phyloP scores from a whole-genome alignment of 208 protist species.

The Trichomonas vaginalis region DNA sequence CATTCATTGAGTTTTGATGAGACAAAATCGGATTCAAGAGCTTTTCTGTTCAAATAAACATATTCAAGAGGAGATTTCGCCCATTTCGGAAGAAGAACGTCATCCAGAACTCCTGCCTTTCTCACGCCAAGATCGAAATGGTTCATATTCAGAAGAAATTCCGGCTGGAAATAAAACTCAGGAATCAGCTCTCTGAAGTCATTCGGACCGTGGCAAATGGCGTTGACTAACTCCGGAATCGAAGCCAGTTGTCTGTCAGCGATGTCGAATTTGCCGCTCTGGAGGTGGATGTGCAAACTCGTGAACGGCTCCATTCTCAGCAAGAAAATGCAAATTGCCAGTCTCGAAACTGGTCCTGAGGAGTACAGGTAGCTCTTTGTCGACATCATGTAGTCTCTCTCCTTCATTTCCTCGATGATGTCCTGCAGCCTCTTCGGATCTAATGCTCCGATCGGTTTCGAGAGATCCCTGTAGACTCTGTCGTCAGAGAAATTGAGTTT shows the following conservation, averaged over 20 bases:
- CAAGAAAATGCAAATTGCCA: conserved; percentile 21
- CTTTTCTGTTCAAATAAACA: conserved; percentile 38
- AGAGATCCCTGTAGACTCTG: background rate
- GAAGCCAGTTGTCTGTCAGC: background rate
- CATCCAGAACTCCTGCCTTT: conserved; percentile 25
- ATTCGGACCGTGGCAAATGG: background rate
- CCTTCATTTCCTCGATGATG: background rate
- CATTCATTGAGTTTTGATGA: conserved; percentile 40
- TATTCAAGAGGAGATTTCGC: conserved; percentile 33
- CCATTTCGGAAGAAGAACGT: conserved; percentile 31
- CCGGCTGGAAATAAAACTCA: conserved; percentile 48
- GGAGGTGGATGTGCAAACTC: conserved; percentile 26
- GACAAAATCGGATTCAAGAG: conserved; percentile 43
- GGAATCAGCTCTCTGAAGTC: conserved; percentile 35
- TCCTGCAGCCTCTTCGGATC: background rate
- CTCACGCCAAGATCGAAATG: conserved; percentile 35
- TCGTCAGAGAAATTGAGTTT: background rate
- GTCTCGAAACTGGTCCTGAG: background rate
- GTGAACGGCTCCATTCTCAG: conserved; percentile 31
- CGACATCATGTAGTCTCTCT: background rate
- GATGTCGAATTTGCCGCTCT: background rate
- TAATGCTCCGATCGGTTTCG: conserved; percentile 2
- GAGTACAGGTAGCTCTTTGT: background rate
- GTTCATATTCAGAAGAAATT: conserved; percentile 42
- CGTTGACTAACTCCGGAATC: background rate